Evolutionary conservation across 2,329 filamentous ascomycete species (phyloP).

Genomic region (Aspergillus spinulosporus): DNA sequence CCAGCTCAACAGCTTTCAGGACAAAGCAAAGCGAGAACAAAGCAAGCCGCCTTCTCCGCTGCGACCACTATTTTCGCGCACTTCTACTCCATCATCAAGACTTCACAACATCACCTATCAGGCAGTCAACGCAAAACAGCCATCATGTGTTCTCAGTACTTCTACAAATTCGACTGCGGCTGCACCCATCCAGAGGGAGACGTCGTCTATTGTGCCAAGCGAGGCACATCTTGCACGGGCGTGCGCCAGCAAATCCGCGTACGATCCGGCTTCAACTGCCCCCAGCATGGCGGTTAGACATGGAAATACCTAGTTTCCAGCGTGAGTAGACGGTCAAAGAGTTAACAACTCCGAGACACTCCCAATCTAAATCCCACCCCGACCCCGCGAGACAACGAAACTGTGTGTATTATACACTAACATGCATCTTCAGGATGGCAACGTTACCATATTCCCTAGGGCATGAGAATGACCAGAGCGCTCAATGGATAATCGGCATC

Average conservation of each 20-base stretch:
- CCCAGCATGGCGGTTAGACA: slow-evolving; percentile 29
- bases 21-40: neutral
- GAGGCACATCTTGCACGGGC: slow-evolving; percentile 34
- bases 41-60: slow-evolving; percentile 2
- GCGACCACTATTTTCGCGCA: neutral
- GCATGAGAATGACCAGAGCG: neutral
- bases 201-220: slow-evolving; percentile 37
- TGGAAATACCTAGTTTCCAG: neutral
- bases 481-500: neutral
- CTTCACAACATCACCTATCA: neutral
- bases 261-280: slow-evolving; percentile 37
- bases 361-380: neutral
- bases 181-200: slow-evolving; percentile 36
- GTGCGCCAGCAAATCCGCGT: slow-evolving; percentile 35
- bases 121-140: neutral
- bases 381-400: slow-evolving; percentile 1
- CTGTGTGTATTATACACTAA: neutral
- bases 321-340: neutral
- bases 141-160: slow-evolving; percentile 39
- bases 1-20: slow-evolving; percentile 6
- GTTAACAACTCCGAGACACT: neutral
- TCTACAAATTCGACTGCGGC: slow-evolving; percentile 40
- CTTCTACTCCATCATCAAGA: neutral
- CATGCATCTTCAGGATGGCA: neutral
- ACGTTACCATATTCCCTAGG: neutral